A percentile compares a stretch with the other conserved stretches of the same genome.
phyloP scores from a whole-genome alignment of 164 flowering plant species.

The Stephania yunnanensis region DNA sequence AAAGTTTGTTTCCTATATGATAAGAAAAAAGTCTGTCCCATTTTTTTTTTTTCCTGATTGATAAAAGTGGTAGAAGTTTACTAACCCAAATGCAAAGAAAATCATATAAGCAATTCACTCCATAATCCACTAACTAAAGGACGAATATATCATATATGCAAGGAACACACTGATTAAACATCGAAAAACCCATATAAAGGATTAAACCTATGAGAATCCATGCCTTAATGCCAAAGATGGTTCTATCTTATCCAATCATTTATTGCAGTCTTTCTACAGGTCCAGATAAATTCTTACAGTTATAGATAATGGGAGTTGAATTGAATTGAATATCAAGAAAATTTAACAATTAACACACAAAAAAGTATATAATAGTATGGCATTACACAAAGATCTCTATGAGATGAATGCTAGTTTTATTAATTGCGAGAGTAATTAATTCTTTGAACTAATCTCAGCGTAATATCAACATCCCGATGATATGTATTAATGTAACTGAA shows the following conservation, averaged over 20 bases:
- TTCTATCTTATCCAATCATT: neutral
- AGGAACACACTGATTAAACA: neutral
- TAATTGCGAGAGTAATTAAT: too few species aligned
- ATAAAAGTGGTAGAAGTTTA: neutral
- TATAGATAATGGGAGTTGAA: neutral
- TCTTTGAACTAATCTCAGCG: too few species aligned
- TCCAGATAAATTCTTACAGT: neutral
- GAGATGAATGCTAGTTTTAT: too few species aligned
- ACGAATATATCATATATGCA: neutral
- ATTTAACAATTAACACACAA: too few species aligned
- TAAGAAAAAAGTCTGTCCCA: neutral
- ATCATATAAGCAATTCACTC: neutral
- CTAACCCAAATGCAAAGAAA: neutral
- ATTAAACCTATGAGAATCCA: neutral
- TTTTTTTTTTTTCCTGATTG: neutral
- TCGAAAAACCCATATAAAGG: neutral
- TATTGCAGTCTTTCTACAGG: neutral
- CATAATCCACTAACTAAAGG: too few species aligned
- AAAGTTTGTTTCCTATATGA: neutral
- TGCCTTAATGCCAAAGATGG: neutral
- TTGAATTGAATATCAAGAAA: neutral
- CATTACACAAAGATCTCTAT: too few species aligned
- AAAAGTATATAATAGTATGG: too few species aligned
- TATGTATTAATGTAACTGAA: too few species aligned
- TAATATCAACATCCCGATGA: too few species aligned